Evolutionary conservation across 1,284 basidiomycete species (phyloP).

Genomic region (Puccinia coronata): DNA sequence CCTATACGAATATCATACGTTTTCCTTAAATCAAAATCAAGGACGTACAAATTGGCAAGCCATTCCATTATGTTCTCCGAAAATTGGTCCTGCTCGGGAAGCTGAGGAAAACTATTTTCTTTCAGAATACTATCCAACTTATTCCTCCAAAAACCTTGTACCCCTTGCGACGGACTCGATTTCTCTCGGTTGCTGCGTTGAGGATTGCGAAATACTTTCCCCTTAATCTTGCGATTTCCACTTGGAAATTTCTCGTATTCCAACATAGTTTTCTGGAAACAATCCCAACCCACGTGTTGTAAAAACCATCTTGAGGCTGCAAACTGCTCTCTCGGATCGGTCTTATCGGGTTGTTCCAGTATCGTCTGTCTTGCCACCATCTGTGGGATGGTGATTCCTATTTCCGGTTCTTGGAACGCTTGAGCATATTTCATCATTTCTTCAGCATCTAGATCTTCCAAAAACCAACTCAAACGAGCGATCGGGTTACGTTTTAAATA

Average conservation of each 20-base stretch:
- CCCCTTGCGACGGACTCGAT: neutral
- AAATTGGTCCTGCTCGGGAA: too few species aligned
- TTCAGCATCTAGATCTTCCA: neutral
- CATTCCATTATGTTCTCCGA: too few species aligned
- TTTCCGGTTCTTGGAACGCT: neutral
- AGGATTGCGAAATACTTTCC: neutral
- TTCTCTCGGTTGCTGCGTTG: too few species aligned
- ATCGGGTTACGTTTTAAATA: neutral
- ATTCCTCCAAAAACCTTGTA: neutral
- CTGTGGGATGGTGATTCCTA: neutral
- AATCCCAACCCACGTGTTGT: conserved; percentile 1
- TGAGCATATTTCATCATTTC: conserved; percentile 1
- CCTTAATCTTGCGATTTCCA: neutral
- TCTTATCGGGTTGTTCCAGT: neutral
- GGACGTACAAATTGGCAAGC: too few species aligned
- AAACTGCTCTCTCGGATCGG: neutral
- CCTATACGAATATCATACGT: too few species aligned
- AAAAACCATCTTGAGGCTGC: neutral
- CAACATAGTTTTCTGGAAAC: neutral
- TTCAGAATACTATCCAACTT: neutral
- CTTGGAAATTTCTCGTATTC: neutral
- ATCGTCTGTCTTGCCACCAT: neutral
- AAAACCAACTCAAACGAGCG: conserved; percentile 22
- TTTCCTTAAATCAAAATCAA: too few species aligned
- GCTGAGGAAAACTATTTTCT: too few species aligned